Conservation (phyloP, 2,329 filamentous ascomycete genomes). For the Fusarium nelsonii region DNA sequence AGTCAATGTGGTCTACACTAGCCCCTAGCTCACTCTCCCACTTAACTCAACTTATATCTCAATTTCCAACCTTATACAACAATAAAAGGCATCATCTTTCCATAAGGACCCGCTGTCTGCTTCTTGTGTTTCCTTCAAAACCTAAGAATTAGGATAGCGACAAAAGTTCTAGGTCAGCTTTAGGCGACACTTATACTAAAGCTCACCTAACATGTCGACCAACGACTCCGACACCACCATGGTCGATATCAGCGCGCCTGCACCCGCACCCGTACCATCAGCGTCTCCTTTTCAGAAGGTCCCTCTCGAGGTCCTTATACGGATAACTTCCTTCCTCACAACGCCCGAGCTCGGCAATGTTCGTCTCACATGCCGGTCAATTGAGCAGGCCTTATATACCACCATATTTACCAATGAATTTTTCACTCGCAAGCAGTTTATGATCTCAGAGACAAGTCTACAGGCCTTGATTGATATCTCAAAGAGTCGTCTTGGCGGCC, state of each 20-base stretch:
- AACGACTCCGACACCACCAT: constrained; percentile 33
- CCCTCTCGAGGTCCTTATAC: constrained; percentile 70
- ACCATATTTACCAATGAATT: constrained; percentile 70
- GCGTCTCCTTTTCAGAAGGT: constrained; percentile 52
- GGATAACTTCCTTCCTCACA: constrained; percentile 64
- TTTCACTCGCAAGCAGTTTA: constrained; percentile 75
- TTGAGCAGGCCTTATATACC: constrained; percentile 67
- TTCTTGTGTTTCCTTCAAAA: background rate
- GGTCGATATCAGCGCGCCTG: constrained; percentile 9
- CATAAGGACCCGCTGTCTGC: background rate
- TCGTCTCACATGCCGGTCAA: constrained; percentile 65
- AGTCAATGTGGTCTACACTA: background rate
- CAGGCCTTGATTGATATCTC: constrained; percentile 66
- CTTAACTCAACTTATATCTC: background rate
- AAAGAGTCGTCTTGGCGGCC: constrained; percentile 56
- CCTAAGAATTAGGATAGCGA: too few relatives aligned
- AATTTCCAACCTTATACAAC: background rate
- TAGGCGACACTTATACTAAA: too few relatives aligned
- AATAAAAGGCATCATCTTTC: constrained; percentile 5
- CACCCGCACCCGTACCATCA: background rate
- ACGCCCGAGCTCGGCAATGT: constrained; percentile 68
- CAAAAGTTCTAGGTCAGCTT: too few relatives aligned
- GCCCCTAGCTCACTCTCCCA: too few relatives aligned
- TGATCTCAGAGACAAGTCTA: constrained; percentile 69
- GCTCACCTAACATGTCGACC: constrained; percentile 23